Conservation (phyloP, 2,329 filamentous ascomycete genomes). For the Monilinia polystroma region DNA sequence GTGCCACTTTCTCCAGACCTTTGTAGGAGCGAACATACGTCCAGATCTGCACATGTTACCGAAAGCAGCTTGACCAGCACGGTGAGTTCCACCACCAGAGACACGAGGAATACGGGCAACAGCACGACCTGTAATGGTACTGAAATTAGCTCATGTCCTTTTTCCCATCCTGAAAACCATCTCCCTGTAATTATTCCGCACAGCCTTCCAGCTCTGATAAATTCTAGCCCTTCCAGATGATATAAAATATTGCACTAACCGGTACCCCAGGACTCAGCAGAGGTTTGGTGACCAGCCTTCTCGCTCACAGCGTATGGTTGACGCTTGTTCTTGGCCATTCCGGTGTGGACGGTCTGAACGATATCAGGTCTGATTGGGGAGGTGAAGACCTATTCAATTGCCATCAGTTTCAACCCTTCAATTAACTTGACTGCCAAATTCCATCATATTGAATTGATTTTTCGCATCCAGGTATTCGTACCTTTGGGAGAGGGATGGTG, state of each 20-base stretch:
- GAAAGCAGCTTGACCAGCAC: slow-evolving; percentile 99
- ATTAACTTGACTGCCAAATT: slow-evolving; percentile 8
- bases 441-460: slow-evolving; percentile 7
- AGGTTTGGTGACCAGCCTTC: slow-evolving; percentile 99
- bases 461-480: slow-evolving; percentile 30
- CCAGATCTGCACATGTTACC: slow-evolving; percentile 99
- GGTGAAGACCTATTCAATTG: slow-evolving; percentile 70
- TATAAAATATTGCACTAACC: slow-evolving; percentile 60
- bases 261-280: slow-evolving; percentile 99
- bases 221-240: slow-evolving; percentile 17
- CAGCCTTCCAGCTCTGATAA: neutral
- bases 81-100: slow-evolving; percentile 99
- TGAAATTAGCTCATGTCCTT: slow-evolving; percentile 29
- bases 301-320: slow-evolving; percentile 99
- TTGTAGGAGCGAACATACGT: slow-evolving; percentile 99
- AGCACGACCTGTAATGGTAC: slow-evolving; percentile 71
- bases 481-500: slow-evolving; percentile 84
- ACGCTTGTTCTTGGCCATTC: slow-evolving; percentile 99
- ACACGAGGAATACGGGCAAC: slow-evolving; percentile 99
- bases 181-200: neutral
- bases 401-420: slow-evolving; percentile 31
- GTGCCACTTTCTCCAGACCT: slow-evolving; percentile 99
- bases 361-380: slow-evolving; percentile 98
- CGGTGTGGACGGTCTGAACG: slow-evolving; percentile 93
- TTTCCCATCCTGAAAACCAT: neutral